Evolutionary conservation across 177 flowering plant species (phyloP), one percentile per base, ranked within the genome.

Genomic region (Vitis hybrid): DNA sequence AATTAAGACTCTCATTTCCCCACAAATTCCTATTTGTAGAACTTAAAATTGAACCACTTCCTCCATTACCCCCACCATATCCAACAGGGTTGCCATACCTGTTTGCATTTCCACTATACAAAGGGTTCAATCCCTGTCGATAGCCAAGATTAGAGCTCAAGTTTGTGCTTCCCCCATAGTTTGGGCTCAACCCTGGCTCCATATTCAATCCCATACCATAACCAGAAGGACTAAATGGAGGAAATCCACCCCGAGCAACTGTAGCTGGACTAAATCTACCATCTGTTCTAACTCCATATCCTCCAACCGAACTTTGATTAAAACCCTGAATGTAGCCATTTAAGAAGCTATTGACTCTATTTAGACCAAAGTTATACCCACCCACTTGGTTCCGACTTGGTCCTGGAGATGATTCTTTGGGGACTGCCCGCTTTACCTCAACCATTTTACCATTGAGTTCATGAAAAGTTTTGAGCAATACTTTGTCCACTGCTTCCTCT

Each of bases 371-470:
- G 74, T 66, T 81, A 59, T 75, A 72, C 17, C 82, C 84, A 66
- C 78, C 75, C 53, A 83, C 54, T 33, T 68, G 88, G 76, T 74
- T 77, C 65, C 89, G 76, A 57, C 49, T 81, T 13, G 87, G 82
- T 4, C 84, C 83, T 0, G 92, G 89, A 69, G 90, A 87, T 62
- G 75, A 70, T 66, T 88, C 88, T 68, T 88, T 88, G 4, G 89
- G 90, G 38, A 87, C 86, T 58, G 91, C 91, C 11, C 87, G 77
- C 73, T 87, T 87, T 18, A 87, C 91, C 83, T 87, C 91, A 63
- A 87, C 91, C 91, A 86, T 84, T 73, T 85, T 87, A 11, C 89
- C 89, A 71, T 86, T 82, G 55, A 87, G 87, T 66, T 87, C 91
- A 75, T 87, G 89, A 67, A 85, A 87, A 3, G 83, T 84, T 73